Conservation (phyloP, 2,329 filamentous ascomycete genomes). For the Blastomyces gilchristii region DNA sequence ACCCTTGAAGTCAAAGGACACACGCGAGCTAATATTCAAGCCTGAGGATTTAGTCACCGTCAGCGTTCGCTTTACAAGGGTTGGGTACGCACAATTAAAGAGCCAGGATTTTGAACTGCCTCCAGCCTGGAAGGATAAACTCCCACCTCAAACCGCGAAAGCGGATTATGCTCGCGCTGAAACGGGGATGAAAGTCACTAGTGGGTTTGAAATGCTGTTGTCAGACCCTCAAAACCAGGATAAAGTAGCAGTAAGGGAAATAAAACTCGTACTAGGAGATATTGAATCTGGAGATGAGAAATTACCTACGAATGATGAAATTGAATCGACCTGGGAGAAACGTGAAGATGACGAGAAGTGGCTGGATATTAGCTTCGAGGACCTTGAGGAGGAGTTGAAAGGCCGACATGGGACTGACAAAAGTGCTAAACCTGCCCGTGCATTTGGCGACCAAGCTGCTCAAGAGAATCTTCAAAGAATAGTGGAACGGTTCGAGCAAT, state of each 20-base stretch:
- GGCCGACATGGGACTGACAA: conserved; percentile 38
- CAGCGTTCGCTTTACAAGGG: conserved; percentile 73
- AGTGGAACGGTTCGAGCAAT: conserved; percentile 85
- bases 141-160: conserved; percentile 35
- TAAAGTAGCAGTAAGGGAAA: conserved; percentile 60
- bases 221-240: conserved; percentile 57
- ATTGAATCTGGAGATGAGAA: conserved; percentile 58
- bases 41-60: conserved; percentile 70
- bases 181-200: conserved; percentile 78
- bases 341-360: conserved; percentile 78
- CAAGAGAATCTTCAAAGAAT: conserved; percentile 67
- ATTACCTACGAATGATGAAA: conserved; percentile 65
- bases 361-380: conserved; percentile 83
- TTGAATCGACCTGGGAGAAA: conserved; percentile 53
- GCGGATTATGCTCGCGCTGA: conserved; percentile 44
- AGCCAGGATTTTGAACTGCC: conserved; percentile 68
- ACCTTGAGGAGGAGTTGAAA: conserved; percentile 72
- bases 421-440: conserved; percentile 18
- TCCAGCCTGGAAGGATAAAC: conserved; percentile 44
- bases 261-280: conserved; percentile 66
- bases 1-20: conserved; percentile 50
- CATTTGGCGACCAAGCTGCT: conserved; percentile 37
- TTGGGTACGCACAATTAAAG: conserved; percentile 81
- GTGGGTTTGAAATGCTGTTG: conserved; percentile 82
- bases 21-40: conserved; percentile 52